phyloP scores from a whole-genome alignment of 2,329 filamentous ascomycete species.

The Colletotrichum sp. region DNA sequence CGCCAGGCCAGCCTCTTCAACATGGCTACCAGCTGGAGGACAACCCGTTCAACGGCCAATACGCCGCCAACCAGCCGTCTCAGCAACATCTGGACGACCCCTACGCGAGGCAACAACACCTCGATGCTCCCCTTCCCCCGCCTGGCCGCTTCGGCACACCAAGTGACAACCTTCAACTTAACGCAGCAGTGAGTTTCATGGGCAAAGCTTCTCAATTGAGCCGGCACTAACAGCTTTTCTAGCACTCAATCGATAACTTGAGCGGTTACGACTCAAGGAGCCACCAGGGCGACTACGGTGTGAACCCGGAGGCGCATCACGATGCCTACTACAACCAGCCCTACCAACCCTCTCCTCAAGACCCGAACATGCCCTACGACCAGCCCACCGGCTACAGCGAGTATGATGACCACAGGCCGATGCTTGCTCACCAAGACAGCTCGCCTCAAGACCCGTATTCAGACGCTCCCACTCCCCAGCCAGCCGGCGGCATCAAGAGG shows the following conservation, averaged over 20 bases:
- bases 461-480: slow-evolving; percentile 46
- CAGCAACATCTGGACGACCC: slow-evolving; percentile 69
- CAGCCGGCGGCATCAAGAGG: slow-evolving; percentile 72
- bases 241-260: slow-evolving; percentile 61
- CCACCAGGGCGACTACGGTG: slow-evolving; percentile 70
- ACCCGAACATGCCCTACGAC: slow-evolving; percentile 61
- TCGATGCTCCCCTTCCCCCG: slow-evolving; percentile 27
- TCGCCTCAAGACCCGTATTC: slow-evolving; percentile 49
- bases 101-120: slow-evolving; percentile 54
- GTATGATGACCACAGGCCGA: slow-evolving; percentile 75
- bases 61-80: slow-evolving; percentile 31
- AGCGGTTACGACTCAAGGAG: slow-evolving; percentile 41
- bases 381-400: slow-evolving; percentile 41
- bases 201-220: not conserved
- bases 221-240: not conserved
- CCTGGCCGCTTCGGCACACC: slow-evolving; percentile 54
- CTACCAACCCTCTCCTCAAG: slow-evolving; percentile 73
- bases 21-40: slow-evolving; percentile 85
- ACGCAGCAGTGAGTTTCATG: slow-evolving; percentile 74
- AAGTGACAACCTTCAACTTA: slow-evolving; percentile 79
- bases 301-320: slow-evolving; percentile 86
- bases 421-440: slow-evolving; percentile 69
- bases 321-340: slow-evolving; percentile 86
- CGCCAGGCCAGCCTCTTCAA: slow-evolving; percentile 74
- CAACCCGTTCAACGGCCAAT: slow-evolving; percentile 61